phyloP scores from a whole-genome alignment of 2,329 filamentous ascomycete species.

The Penicillium sp. region DNA sequence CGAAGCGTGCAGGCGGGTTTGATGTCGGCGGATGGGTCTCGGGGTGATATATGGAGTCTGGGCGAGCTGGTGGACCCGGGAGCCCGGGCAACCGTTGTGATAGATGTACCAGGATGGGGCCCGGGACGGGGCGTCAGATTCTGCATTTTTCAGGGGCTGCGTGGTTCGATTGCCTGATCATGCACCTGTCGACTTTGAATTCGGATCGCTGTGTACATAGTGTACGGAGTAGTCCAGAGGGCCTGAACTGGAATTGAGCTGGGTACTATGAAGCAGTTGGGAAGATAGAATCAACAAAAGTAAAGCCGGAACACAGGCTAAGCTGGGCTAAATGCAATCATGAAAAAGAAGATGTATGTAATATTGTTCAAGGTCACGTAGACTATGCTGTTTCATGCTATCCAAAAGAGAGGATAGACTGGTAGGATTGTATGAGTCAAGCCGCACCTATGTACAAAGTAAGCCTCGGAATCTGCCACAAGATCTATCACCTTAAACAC shows the following conservation, averaged over 20 bases:
- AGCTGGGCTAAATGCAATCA: neutral
- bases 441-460: neutral
- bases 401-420: neutral
- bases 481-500: conserved; percentile 1
- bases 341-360: neutral
- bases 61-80: conserved; percentile 4
- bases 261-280: neutral
- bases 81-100: conserved; percentile 12
- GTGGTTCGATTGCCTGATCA: neutral
- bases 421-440: conserved; percentile 1
- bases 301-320: neutral
- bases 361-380: neutral
- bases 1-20: conserved; percentile 1
- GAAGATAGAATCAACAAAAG: neutral
- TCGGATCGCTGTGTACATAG: neutral
- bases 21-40: conserved; percentile 7
- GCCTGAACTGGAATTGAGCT: neutral
- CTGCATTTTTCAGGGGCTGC: conserved; percentile 8
- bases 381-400: neutral
- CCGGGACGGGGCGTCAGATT: neutral
- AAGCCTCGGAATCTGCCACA: neutral
- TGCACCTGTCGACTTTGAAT: neutral
- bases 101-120: conserved; percentile 1
- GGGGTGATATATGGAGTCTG: conserved; percentile 8
- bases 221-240: too few relatives aligned